phyloP scores from a whole-genome alignment of 805 yeast genomes.

The Hanseniaspora occidentalis region DNA sequence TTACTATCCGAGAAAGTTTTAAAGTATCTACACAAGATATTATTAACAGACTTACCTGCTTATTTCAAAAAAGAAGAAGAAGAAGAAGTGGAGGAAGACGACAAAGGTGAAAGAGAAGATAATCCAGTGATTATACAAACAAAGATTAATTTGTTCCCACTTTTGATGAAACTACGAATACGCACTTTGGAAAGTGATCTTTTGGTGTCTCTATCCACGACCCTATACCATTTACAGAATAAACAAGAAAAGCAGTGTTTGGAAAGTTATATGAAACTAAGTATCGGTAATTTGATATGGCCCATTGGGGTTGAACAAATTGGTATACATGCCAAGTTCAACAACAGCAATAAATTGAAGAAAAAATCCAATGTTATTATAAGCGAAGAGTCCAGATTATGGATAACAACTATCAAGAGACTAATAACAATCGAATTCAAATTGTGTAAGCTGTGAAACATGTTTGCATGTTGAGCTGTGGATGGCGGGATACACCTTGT shows the following conservation, averaged over 20 bases:
- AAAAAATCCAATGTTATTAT: constrained; percentile 59
- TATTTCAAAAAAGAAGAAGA: not conserved
- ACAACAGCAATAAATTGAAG: constrained; percentile 27
- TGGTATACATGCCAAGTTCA: constrained; percentile 57
- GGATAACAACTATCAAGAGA: constrained; percentile 69
- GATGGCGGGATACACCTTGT: no score
- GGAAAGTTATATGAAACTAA: constrained; percentile 58
- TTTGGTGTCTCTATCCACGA: constrained; percentile 44
- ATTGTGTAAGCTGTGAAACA: no score
- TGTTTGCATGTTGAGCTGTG: no score
- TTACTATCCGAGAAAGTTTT: not conserved
- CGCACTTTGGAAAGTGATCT: constrained; percentile 27
- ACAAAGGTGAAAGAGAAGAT: constrained; percentile 12
- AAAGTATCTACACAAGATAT: constrained; percentile 3
- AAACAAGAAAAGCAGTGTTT: constrained; percentile 37
- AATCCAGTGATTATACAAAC: constrained; percentile 27
- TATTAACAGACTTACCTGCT: constrained; percentile 2
- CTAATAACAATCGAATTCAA: constrained; percentile 39
- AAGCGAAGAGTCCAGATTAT: constrained; percentile 58
- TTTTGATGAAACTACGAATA: constrained; percentile 41
- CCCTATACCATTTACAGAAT: constrained; percentile 46
- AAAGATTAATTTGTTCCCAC: constrained; percentile 35
- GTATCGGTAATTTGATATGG: constrained; percentile 86
- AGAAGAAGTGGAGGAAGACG: constrained; percentile 2
- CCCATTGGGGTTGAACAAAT: constrained; percentile 76